Conservation (phyloP, 2,329 filamentous ascomycete species). For the Penicillium sp. region DNA sequence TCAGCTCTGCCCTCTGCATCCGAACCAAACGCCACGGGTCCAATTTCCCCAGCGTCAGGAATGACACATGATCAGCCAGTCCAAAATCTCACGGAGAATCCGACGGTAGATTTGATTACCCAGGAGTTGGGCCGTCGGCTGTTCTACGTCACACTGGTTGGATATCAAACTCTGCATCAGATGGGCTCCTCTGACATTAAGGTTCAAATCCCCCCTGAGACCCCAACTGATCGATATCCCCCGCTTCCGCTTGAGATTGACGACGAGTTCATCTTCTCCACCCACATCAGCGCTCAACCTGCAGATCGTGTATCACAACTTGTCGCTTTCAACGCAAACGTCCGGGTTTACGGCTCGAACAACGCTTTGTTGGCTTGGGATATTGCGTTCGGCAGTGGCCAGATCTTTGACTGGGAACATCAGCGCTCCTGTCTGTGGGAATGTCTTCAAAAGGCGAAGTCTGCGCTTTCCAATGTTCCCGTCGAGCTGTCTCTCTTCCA, state of each 20-base stretch:
- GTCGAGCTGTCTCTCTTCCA: slow-evolving; percentile 61
- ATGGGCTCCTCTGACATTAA: slow-evolving; percentile 70
- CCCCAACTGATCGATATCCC: slow-evolving; percentile 71
- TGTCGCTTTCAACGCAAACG: slow-evolving; percentile 76
- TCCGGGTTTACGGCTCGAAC: slow-evolving; percentile 77
- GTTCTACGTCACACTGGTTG: slow-evolving; percentile 80
- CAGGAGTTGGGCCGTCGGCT: slow-evolving; percentile 57
- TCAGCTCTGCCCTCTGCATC: slow-evolving; percentile 2
- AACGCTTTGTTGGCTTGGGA: slow-evolving; percentile 76
- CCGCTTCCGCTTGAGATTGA: slow-evolving; percentile 79
- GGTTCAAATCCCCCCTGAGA: slow-evolving; percentile 72
- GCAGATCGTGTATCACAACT: slow-evolving; percentile 66
- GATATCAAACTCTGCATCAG: slow-evolving; percentile 74
- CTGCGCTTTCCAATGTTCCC: slow-evolving; percentile 65
- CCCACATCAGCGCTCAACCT: slow-evolving; percentile 69
- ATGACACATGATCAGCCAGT: slow-evolving; percentile 21
- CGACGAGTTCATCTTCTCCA: slow-evolving; percentile 73
- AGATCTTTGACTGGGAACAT: slow-evolving; percentile 71
- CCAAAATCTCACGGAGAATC: slow-evolving; percentile 15
- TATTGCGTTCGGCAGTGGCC: slow-evolving; percentile 74
- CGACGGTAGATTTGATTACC: slow-evolving; percentile 35
- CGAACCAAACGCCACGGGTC: slow-evolving; percentile 21
- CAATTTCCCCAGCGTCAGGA: slow-evolving; percentile 22
- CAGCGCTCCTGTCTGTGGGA: slow-evolving; percentile 71
- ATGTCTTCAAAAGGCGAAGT: slow-evolving; percentile 68